Evolutionary conservation across 192 early-diverging fungal genomes (phyloP).

Genomic region (Backusella westeae): DNA sequence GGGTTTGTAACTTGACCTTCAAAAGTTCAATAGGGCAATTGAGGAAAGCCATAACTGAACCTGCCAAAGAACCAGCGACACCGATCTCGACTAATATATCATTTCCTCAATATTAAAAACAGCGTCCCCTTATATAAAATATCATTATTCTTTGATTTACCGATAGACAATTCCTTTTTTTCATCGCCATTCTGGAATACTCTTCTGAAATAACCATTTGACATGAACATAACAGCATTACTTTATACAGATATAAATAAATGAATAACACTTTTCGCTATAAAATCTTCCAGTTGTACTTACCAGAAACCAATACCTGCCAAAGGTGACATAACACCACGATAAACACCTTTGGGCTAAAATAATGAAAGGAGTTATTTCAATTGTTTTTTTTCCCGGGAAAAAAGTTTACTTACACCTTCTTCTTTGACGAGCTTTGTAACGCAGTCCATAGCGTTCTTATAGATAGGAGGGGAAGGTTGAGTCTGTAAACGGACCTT

Average conservation of each 20-base stretch:
- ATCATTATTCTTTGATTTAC: constrained; percentile 33
- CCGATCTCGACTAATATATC: constrained; percentile 44
- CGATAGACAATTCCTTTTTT: constrained; percentile 40
- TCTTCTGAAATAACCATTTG: constrained; percentile 60
- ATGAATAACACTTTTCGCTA: background rate
- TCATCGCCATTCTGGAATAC: constrained; percentile 49
- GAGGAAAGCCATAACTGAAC: constrained; percentile 67
- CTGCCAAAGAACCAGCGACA: constrained; percentile 57
- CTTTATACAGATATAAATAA: constrained; percentile 29
- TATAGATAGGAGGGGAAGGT: constrained; percentile 54
- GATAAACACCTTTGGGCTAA: constrained; percentile 63
- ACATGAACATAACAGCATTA: constrained; percentile 69
- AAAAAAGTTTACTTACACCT: constrained; percentile 45
- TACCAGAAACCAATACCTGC: constrained; percentile 72
- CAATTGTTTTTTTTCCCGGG: background rate
- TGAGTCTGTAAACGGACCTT: constrained; percentile 73
- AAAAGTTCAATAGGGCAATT: constrained; percentile 69
- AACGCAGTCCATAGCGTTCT: constrained; percentile 58
- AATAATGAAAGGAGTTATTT: background rate
- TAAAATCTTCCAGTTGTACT: background rate
- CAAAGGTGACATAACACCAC: constrained; percentile 67
- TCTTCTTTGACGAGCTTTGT: constrained; percentile 49
- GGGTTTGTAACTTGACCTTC: constrained; percentile 71
- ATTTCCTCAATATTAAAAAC: background rate
- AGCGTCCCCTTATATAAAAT: background rate